A percentile compares a stretch with the other conserved stretches of the same genome.
Conservation (phyloP, 1,284 basidiomycete species). For the Taiwanofungus camphoratus region DNA sequence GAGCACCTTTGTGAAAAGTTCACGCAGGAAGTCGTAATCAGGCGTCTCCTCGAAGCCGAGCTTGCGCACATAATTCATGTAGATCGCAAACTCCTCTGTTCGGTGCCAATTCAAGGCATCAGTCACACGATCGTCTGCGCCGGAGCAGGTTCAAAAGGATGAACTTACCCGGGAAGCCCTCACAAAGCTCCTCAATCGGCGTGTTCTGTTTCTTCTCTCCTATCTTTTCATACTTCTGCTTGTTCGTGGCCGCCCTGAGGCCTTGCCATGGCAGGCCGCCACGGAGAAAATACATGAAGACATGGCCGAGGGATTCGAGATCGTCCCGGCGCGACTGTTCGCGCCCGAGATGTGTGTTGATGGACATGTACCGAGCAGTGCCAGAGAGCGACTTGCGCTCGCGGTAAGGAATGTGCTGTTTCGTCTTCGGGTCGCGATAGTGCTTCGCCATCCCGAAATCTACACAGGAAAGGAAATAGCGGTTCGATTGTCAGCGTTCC, state of each 20-base stretch:
- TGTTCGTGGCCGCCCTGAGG: conserved; percentile 92
- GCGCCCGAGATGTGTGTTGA: conserved; percentile 96
- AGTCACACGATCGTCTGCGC: conserved; percentile 1
- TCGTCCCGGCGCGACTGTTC: conserved; percentile 90
- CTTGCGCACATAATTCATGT: conserved; percentile 96
- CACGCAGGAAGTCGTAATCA: conserved; percentile 96
- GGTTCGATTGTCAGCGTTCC: conserved; percentile 4
- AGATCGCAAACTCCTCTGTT: conserved; percentile 91
- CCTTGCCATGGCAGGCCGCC: conserved; percentile 96
- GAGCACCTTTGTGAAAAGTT: conserved; percentile 89
- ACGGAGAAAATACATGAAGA: conserved; percentile 97
- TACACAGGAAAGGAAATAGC: conserved; percentile 26
- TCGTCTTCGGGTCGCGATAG: conserved; percentile 97
- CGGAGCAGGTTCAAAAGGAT: neutral
- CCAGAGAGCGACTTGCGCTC: conserved; percentile 98
- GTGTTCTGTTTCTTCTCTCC: conserved; percentile 98
- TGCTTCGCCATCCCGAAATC: conserved; percentile 99
- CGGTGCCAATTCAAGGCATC: conserved; percentile 8
- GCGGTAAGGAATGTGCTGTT: conserved; percentile 96
- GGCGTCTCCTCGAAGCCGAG: conserved; percentile 94
- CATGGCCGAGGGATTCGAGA: conserved; percentile 91
- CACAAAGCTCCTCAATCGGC: conserved; percentile 87
- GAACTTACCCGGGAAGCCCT: conserved; percentile 87
- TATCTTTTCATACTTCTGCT: conserved; percentile 98
- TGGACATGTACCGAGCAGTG: conserved; percentile 97